These are phyloP conservation scores for Acanthamoeba quina DNA, from an alignment of 208 protist genomes.

Conservation along the genomic window DNA sequence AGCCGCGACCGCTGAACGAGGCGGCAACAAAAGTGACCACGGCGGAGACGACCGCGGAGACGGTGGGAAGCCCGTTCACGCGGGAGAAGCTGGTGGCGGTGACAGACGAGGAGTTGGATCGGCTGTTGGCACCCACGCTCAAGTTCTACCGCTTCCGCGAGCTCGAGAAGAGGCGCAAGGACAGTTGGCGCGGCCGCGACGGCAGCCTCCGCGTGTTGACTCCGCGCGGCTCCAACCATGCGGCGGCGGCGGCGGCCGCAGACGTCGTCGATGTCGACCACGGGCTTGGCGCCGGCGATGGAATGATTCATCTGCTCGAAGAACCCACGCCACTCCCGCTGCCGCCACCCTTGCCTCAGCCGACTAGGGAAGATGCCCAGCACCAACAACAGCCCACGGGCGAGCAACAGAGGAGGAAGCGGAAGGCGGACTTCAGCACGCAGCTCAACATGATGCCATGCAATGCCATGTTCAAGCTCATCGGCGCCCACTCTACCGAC, in stretches of 20 bases:
- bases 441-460: conserved; percentile 27
- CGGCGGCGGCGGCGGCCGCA: not conserved
- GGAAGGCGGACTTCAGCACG: not conserved
- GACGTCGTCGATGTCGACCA: not conserved
- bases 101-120: conserved; percentile 23
- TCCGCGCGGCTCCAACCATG: not conserved
- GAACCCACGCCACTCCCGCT: too few species aligned
- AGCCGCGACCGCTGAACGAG: too few species aligned
- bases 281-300: too few species aligned
- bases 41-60: not conserved
- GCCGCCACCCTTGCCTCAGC: too few species aligned
- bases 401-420: not conserved
- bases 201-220: not conserved
- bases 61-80: not conserved
- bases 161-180: conserved; percentile 29
- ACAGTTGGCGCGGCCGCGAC: not conserved
- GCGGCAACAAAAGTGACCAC: not conserved
- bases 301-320: too few species aligned
- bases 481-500: conserved; percentile 27
- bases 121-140: conserved; percentile 3
- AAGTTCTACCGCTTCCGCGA: conserved; percentile 55
- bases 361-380: too few species aligned
- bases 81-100: not conserved
- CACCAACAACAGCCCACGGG: not conserved
- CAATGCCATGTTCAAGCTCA: conserved; percentile 43